Evolutionary conservation across 352 stramenopile species (phyloP), one percentile per base, ranked within the genome.

Genomic region (Phytophthora cajani): DNA sequence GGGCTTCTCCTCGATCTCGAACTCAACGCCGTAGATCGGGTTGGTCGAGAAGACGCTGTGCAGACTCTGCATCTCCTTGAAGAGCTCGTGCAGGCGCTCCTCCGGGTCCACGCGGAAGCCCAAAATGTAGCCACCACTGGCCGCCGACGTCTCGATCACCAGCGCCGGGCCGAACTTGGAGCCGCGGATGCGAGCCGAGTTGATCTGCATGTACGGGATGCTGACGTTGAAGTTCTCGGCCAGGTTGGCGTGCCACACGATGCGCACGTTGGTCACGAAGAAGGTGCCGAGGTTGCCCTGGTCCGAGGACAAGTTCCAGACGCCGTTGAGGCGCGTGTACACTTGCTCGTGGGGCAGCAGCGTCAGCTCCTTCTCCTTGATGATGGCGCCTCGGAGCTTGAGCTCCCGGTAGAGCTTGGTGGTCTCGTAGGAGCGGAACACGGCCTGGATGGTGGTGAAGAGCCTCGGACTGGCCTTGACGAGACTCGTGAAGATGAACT

Each of bases 141-240:
- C 74, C 0, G 70, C 69, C 1, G 84, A 93, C 1, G 94, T 98
- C 72, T 98, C 92, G 32, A 98, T 80, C 9, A 98, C 94, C 47
- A 98, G 76, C 5, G 94, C 94, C 1, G 82, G 87, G 0, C 94
- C 94, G 53, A 98, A 98, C 69, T 97, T 97, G 23, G 89, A 97
- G 44, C 87, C 85, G 36, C 92, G 88, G 47, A 97, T 86, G 27
- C 87, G 78, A 57, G 92, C 81, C 55, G 82, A 91, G 55, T 89
- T 90, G 72, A 98, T 97, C 78, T 98, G 93, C 79, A 98, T 96
- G 85, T 97, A 98, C 51, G 94, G 94, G 46, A 98, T 96, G 74
- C 87, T 97, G 23, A 98, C 93, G 71, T 98, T 98, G 77, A 98
- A 98, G 78, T 98, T 98, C 69, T 97, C 87, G 1, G 94, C 93